A percentile compares a stretch with the other conserved stretches of the same genome.
Evolutionary conservation across 306 rosid genomes (phyloP).

Genomic region (Sicyos baderoa): DNA sequence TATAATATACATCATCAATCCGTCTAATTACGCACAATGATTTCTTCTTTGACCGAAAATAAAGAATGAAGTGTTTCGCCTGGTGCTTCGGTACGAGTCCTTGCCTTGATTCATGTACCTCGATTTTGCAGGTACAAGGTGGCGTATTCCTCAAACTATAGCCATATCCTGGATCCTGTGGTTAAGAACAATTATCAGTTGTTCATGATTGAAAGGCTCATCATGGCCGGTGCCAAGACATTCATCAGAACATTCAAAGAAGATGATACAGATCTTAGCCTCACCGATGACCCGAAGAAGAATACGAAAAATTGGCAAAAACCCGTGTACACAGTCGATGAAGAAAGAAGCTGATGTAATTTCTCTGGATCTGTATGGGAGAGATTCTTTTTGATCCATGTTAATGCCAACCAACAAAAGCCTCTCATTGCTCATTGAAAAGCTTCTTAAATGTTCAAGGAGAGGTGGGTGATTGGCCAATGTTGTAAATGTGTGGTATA

Average conservation of each 20-base stretch:
- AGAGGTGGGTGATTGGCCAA: background rate
- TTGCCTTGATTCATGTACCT: background rate
- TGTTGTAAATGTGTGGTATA: conserved; percentile 18
- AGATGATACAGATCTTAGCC: conserved; percentile 58
- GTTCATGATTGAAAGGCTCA: conserved; percentile 86
- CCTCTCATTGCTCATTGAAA: background rate
- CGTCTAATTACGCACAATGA: no score
- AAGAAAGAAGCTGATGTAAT: conserved; percentile 38
- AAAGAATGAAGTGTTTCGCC: background rate
- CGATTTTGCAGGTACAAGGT: conserved; percentile 54
- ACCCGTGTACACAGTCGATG: conserved; percentile 64
- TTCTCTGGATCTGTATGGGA: background rate
- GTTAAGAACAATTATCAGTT: conserved; percentile 70
- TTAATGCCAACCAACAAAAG: conserved; percentile 12
- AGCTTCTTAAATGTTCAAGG: background rate
- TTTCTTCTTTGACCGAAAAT: background rate
- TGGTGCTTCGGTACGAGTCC: background rate
- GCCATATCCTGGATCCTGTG: conserved; percentile 55
- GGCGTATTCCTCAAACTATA: conserved; percentile 71
- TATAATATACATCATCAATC: background rate
- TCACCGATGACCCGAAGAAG: conserved; percentile 89
- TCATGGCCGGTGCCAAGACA: conserved; percentile 69
- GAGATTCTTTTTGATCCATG: background rate
- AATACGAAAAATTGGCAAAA: conserved; percentile 78
- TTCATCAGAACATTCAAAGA: conserved; percentile 78